Base-by-base conservation (phyloP, 192 early-diverging fungal species). In the Backusella circina region DNA sequence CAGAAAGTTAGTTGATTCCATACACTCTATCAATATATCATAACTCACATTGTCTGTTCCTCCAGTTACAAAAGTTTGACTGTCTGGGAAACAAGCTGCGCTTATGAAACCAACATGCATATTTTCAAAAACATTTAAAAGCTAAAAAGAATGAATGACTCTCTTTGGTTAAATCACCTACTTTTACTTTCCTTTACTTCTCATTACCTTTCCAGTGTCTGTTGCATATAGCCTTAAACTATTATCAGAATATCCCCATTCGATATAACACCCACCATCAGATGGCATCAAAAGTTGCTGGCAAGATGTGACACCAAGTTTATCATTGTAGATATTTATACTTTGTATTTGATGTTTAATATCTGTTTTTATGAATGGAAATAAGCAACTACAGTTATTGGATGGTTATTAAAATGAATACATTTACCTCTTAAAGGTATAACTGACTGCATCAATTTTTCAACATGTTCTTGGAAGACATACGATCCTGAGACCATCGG, bases 241-340 rank as follows among this genome's bases (percentile, higher is more conserved):
- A 36, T 85, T 86, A 65, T 91, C 90, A 0, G 87, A 77, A 73
- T 79, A 91, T 13, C 89, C 89, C 90, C 90, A 91, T 72, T 91
- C 89, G 5, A 90, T 79, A 74, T 87, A 91, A 35, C 82, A 80
- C 8, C 33, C 61, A 26, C 79, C 83, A 72, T 81, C 82, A 66
- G 83, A 82, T 41, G 79, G 85, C 71, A 85, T 80, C 70, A 70
- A 79, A 57, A 78, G 75, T 77, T 83, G 86, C 70, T 76, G 84
- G 61, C 38, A 83, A 35, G 73, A 79, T 64, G 76, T 80, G 44
- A 73, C 86, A 33, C 64, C 76, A 68, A 77, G 80, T 33, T 77
- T 84, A 71, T 75, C 85, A 65, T 82, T 83, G 21, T 81, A 83
- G 37, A 88, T 73, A 69, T 79, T 75, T 21, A 90, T 85, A 31